Evolutionary conservation across 768 basidiomycete species (phyloP), one percentile per base, ranked within the genome.

Genomic region (Boletus tomentosulus): DNA sequence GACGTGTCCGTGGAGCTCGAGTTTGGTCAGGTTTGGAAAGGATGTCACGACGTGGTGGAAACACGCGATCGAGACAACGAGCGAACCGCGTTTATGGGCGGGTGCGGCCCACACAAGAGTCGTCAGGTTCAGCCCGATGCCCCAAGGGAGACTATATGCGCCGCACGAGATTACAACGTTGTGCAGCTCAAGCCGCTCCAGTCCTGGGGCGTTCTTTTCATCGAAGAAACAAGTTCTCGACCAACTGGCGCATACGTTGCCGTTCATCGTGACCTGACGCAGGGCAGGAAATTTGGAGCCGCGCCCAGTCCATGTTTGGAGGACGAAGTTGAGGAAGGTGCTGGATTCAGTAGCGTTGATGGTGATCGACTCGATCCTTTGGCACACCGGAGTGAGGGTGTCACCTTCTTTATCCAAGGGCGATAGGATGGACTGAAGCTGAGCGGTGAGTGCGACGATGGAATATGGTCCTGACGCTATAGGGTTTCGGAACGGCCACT

Each of bases 51-150:
- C 27, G 2, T 50, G 57, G 39, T 64, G 52, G 43, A 64, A 66
- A 24, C 52, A 56, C 4, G 58, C 10, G 28, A 54, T 47, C 1
- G 63, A 56, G 42, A 65, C 52, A 13, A 52, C 19, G 16, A 63
- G 50, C 24, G 63, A 55, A 8, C 56, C 55, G 2, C 44, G 27
- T 3, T 44, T 31, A 35, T 51, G 46, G 2, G 8, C 13, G 3
- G 63, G 56, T 9, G 63, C 60, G 4, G 54, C 30, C 60, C 63
- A 64, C 9, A 65, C 63, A 16, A 64, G 60, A n/a, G 56, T 64
- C 19, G 63, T 64, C 30, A 64, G 33, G 35, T 57, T 62, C 30
- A 45, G 27, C 6, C 60, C 51, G 3, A 27, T 35, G 19, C 51
- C 63, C 57, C 53, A 65, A 1, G 54, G 35, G 5, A 59, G 53